Percentiles rank a stretch among this genome's conserved stretches.
Evolutionary conservation across 2,329 filamentous ascomycete species (phyloP).

Genomic region (Colletotrichum limetticola): DNA sequence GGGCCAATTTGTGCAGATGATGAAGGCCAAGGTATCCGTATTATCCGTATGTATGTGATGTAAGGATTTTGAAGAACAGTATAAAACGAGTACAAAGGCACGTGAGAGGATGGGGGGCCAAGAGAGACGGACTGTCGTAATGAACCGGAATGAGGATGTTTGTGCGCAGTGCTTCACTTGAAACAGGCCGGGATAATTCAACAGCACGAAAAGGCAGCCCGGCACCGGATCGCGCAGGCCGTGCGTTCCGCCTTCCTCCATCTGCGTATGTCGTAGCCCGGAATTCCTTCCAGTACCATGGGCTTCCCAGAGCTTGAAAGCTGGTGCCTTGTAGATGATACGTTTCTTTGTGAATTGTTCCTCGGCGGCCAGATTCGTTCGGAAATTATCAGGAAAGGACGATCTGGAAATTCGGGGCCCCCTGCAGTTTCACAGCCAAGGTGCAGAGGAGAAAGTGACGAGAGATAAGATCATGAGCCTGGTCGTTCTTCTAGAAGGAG

Average conservation of each 20-base stretch:
- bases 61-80: too few species aligned
- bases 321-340: too few species aligned
- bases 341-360: background rate
- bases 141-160: constrained; percentile 6
- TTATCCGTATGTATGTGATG: too few species aligned
- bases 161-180: constrained; percentile 28
- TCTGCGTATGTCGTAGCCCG: too few species aligned
- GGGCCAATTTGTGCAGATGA: background rate
- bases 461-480: background rate
- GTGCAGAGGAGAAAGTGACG: background rate
- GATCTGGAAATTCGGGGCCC: background rate
- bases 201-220: background rate
- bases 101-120: background rate
- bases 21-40: background rate
- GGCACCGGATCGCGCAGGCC: background rate
- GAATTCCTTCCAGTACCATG: too few species aligned
- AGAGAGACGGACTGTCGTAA: background rate
- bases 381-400: constrained; percentile 23
- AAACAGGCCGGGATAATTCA: constrained; percentile 13
- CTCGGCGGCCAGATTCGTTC: background rate
- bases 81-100: background rate
- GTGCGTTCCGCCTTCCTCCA: background rate
- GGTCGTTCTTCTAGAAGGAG: constrained; percentile 18
- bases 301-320: too few species aligned
- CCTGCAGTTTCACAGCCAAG: background rate